Conservation (phyloP, 1,284 basidiomycete species). For the Volvariella volvacea region DNA sequence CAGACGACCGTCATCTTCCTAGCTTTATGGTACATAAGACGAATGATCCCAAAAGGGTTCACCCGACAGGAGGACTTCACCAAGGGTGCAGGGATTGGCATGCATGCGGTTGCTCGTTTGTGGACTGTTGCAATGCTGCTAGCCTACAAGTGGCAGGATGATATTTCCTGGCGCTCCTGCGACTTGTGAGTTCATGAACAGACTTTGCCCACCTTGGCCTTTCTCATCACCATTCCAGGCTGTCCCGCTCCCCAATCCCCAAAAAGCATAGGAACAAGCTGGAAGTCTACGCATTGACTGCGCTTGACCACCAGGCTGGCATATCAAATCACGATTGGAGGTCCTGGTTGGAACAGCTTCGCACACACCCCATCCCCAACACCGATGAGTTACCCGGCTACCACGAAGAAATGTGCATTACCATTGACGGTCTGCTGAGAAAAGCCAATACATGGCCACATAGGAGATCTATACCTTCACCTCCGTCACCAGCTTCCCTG, state of each 20-base stretch:
- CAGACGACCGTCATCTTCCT: constrained; percentile 24
- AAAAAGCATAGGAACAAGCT: constrained; percentile 10
- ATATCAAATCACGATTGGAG: constrained; percentile 16
- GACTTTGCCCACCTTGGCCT: background rate
- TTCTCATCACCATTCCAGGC: constrained; percentile 11
- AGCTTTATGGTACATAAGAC: constrained; percentile 41
- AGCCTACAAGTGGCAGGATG: constrained; percentile 52
- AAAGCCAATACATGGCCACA: no score
- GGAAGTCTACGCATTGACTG: constrained; percentile 16
- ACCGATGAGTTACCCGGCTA: no score
- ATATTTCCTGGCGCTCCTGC: constrained; percentile 22
- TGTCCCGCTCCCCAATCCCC: constrained; percentile 12
- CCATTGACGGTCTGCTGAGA: no score
- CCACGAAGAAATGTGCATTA: no score
- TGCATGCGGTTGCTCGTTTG: constrained; percentile 31
- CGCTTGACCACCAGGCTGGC: constrained; percentile 18
- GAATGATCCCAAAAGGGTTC: constrained; percentile 21
- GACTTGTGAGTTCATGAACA: constrained; percentile 26
- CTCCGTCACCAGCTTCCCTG: no score
- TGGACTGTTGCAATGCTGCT: constrained; percentile 33
- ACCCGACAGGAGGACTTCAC: constrained; percentile 9
- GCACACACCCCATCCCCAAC: background rate
- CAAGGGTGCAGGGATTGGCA: constrained; percentile 25
- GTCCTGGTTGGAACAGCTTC: constrained; percentile 13
- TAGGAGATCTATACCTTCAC: no score